phyloP scores from a whole-genome alignment of 768 basidiomycete genomes.

The Pleurotus pulmonarius region DNA sequence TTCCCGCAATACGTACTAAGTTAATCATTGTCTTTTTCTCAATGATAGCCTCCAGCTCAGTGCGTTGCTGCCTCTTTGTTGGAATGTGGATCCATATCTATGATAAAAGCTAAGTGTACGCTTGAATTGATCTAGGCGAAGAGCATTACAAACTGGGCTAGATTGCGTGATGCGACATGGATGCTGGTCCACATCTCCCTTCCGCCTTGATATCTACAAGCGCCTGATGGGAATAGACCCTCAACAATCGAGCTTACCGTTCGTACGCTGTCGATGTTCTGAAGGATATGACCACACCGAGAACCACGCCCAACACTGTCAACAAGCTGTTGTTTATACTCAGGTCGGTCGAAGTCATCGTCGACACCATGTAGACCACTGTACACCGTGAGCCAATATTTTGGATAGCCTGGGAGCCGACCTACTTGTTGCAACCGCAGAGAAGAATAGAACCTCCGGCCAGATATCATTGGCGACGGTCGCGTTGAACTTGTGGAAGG shows the following conservation, averaged over 20 bases:
- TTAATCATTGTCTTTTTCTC: slow-evolving; percentile 79
- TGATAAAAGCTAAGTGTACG: not conserved
- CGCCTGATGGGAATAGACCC: not conserved
- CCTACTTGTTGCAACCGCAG: slow-evolving; percentile 50
- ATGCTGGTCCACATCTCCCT: slow-evolving; percentile 70
- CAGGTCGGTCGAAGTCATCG: slow-evolving; percentile 44
- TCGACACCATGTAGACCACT: slow-evolving; percentile 59
- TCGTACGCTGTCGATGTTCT: slow-evolving; percentile 71
- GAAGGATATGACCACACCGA: slow-evolving; percentile 70
- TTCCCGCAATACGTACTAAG: slow-evolving; percentile 34
- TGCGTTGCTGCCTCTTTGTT: slow-evolving; percentile 31
- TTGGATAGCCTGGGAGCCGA: not conserved
- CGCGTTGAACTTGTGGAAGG: slow-evolving; percentile 47
- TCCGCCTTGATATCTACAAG: slow-evolving; percentile 58
- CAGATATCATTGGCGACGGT: slow-evolving; percentile 67
- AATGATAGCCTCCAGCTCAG: slow-evolving; percentile 44
- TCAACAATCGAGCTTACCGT: slow-evolving; percentile 30
- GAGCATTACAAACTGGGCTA: slow-evolving; percentile 48
- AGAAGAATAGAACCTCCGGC: slow-evolving; percentile 62
- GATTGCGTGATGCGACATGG: slow-evolving; percentile 48
- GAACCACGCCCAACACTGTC: slow-evolving; percentile 70
- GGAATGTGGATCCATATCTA: slow-evolving; percentile 59
- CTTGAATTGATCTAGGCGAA: slow-evolving; percentile 2
- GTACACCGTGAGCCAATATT: slow-evolving; percentile 6
- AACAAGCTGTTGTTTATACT: slow-evolving; percentile 51